A percentile compares a stretch with the other conserved stretches of the same genome.
Evolutionary conservation across 108 stramenopile species (phyloP).

Genomic region (Cyclotella baltica): DNA sequence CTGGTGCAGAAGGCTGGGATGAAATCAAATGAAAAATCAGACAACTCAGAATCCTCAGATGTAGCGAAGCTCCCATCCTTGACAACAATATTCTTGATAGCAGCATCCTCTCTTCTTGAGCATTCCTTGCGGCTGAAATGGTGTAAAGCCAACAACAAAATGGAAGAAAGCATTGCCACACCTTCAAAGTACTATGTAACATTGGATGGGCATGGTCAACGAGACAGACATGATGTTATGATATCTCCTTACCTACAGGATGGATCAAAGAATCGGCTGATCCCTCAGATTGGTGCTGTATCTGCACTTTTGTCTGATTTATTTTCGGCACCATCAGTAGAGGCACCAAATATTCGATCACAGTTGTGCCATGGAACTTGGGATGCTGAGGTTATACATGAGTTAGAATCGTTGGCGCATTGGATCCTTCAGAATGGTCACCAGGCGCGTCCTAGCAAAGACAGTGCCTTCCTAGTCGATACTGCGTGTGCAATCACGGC

Average conservation of each 20-base stretch:
- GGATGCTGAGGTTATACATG: conserved; percentile 46
- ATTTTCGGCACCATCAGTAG: conserved; percentile 55
- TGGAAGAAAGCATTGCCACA: conserved; percentile 52
- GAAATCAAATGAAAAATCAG: background rate
- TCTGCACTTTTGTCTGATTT: conserved; percentile 67
- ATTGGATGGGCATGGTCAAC: conserved; percentile 76
- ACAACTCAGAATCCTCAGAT: background rate
- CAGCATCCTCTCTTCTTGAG: conserved; percentile 59
- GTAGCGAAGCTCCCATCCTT: conserved; percentile 11
- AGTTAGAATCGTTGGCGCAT: conserved; percentile 34
- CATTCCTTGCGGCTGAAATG: conserved; percentile 62
- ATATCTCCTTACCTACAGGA: conserved; percentile 59
- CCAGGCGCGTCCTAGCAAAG: background rate
- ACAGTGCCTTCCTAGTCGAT: conserved; percentile 26
- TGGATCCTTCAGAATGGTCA: background rate
- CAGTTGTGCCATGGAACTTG: conserved; percentile 62
- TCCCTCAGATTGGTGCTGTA: conserved; percentile 42
- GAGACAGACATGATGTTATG: conserved; percentile 67
- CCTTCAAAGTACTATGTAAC: conserved; percentile 69
- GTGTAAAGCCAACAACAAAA: conserved; percentile 63
- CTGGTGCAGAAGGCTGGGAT: background rate
- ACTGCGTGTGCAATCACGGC: conserved; percentile 33
- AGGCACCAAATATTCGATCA: conserved; percentile 72
- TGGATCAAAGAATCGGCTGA: conserved; percentile 46
- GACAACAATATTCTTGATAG: conserved; percentile 33